Base-by-base conservation (phyloP, 1,139 yeast genomes). In the Arxiozyma heterogenica region DNA sequence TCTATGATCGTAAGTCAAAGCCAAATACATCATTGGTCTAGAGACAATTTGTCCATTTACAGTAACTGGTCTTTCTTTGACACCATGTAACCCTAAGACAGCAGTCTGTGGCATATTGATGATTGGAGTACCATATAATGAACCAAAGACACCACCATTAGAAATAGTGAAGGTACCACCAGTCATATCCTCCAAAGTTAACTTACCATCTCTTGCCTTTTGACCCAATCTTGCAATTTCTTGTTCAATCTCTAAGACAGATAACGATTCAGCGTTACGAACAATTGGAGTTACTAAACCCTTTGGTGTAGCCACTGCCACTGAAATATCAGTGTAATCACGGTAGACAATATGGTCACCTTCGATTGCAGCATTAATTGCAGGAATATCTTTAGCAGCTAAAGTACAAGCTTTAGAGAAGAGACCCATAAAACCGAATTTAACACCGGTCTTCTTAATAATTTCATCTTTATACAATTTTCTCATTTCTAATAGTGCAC, bases 21-120 rank as follows among this genome's bases (percentile, higher is more conserved):
- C 99, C 70, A 94, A 77, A 81, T 93, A 94, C 98, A 94, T 94
- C 98, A 93, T 93, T 73, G 99, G 99, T 79, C 98, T 87, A 47
- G 94, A 81, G 64, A 88, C 98, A 64, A 93, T 81, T 79, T 93
- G 93, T 54, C 98, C 98, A 64, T 93, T 85, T 58, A 93, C 91
- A 58, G 94, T 94, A 57, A 93, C 96, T 53, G 98, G 95, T 79
- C 98, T 90, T 74, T 93, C 93, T 79, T 93, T 94, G 66, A 88
- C 88, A 73, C 98, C 98, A 69, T 93, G 99, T 70, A 93, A 82
- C 66, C 99, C 99, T 65, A 93, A 81, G 48, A 93, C 98, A 50
- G 98, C 98, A 56, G 96, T 88, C 78, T 93, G 99, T 54, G 98
- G 98, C 82, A 88, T 77, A 81, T 93, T 93, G 73, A 93, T 93